Conservation (phyloP, 495 filamentous ascomycete species). For the Pseudotulostoma volvatum region DNA sequence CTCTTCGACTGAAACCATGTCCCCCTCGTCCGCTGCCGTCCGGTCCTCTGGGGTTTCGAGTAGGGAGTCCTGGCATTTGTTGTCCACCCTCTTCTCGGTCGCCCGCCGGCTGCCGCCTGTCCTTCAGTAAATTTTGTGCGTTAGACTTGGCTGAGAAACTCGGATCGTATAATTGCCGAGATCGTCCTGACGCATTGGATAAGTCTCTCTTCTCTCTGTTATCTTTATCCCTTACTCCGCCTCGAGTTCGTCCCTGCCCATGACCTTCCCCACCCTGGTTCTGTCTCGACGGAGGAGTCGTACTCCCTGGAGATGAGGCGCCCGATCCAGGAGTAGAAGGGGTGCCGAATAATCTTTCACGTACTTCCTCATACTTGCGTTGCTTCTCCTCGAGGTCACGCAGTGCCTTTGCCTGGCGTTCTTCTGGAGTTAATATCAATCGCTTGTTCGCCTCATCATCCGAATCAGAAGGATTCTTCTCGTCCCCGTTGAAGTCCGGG, state of each 20-base stretch:
- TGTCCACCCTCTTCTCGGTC: slow-evolving; percentile 19
- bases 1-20: slow-evolving; percentile 43
- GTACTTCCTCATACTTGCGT: slow-evolving; percentile 68
- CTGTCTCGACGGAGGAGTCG: slow-evolving; percentile 43
- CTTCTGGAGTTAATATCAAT: slow-evolving; percentile 45
- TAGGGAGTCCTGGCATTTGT: slow-evolving; percentile 36
- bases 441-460: slow-evolving; percentile 46
- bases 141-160: slow-evolving; percentile 45
- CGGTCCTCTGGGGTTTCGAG: slow-evolving; percentile 57
- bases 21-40: slow-evolving; percentile 61
- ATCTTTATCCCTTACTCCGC: slow-evolving; percentile 16
- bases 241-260: slow-evolving; percentile 25
- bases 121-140: slow-evolving; percentile 33
- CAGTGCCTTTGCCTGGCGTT: slow-evolving; percentile 55
- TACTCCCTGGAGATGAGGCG: slow-evolving; percentile 40
- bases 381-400: slow-evolving; percentile 75
- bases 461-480: slow-evolving; percentile 39
- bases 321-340: slow-evolving; percentile 30
- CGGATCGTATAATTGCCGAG: slow-evolving; percentile 57
- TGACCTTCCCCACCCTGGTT: slow-evolving; percentile 19
- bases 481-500: slow-evolving; percentile 35
- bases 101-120: slow-evolving; percentile 18
- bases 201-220: slow-evolving; percentile 27
- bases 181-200: slow-evolving; percentile 27
- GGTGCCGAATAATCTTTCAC: slow-evolving; percentile 68